Percentiles rank a stretch among this genome's conserved stretches.
Evolutionary conservation across 129 eudicot species (phyloP).

Genomic region (Scalesia atractyloides): DNA sequence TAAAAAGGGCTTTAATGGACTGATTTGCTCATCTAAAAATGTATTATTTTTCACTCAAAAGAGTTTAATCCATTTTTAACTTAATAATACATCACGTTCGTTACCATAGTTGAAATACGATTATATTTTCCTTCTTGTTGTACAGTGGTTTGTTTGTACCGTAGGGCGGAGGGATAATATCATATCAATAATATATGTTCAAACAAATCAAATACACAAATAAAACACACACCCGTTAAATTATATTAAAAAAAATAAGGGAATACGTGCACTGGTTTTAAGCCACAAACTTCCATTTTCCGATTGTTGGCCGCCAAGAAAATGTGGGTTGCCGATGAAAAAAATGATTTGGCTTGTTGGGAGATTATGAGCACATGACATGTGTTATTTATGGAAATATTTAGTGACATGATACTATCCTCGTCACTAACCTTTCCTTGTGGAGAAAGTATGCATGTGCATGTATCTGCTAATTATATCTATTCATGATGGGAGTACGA

Average conservation of each 20-base stretch:
- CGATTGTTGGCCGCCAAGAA: constrained; percentile 29
- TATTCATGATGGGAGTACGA: neutral
- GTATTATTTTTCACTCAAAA: no score
- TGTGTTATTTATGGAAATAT: constrained; percentile 40
- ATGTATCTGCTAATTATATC: constrained; percentile 9
- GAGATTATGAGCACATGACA: constrained; percentile 35
- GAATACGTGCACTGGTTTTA: constrained; percentile 1
- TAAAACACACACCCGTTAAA: neutral
- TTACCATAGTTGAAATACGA: neutral
- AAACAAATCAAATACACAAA: neutral
- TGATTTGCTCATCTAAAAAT: no score
- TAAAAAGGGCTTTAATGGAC: no score
- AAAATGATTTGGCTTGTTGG: constrained; percentile 25
- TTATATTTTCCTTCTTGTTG: neutral
- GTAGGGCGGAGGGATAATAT: no score
- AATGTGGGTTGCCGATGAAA: constrained; percentile 32
- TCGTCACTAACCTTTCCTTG: constrained; percentile 38
- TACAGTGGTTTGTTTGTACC: neutral
- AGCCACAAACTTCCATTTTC: constrained; percentile 19
- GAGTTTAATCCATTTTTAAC: no score
- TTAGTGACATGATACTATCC: constrained; percentile 25
- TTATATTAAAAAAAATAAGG: neutral
- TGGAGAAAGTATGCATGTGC: constrained; percentile 32
- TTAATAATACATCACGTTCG: no score
- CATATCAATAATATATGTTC: neutral